Conservation (phyloP, 2,329 filamentous ascomycete genomes). For the Pseudogymnoascus sp. region DNA sequence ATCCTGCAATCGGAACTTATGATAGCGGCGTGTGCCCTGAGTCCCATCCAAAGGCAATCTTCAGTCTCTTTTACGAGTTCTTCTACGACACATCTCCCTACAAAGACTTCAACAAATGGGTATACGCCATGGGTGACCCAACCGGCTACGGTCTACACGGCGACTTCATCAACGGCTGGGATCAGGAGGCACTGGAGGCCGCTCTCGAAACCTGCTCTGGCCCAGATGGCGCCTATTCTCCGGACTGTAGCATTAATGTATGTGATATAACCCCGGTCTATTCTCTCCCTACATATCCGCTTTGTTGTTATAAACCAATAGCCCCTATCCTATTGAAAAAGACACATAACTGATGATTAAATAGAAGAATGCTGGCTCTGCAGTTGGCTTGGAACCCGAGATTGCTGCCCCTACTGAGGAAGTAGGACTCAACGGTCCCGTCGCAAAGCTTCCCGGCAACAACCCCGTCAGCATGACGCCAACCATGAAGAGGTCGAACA, state of each 20-base stretch:
- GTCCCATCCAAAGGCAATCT: slow-evolving; percentile 14
- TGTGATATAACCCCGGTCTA: neutral
- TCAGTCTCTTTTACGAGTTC: slow-evolving; percentile 16
- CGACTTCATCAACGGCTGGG: slow-evolving; percentile 18
- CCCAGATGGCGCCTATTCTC: neutral
- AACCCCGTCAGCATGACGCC: slow-evolving; percentile 9
- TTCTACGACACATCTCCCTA: slow-evolving; percentile 12
- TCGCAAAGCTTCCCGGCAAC: slow-evolving; percentile 12
- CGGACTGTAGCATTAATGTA: slow-evolving; percentile 10
- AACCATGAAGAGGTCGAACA: neutral
- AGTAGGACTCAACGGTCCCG: slow-evolving; percentile 14
- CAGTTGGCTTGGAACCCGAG: neutral
- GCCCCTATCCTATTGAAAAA: neutral
- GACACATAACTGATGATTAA: neutral
- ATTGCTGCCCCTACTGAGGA: slow-evolving; percentile 9
- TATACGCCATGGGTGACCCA: slow-evolving; percentile 15
- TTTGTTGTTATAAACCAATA: neutral
- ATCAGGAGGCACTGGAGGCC: slow-evolving; percentile 9
- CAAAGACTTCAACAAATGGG: slow-evolving; percentile 11
- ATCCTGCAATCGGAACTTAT: slow-evolving; percentile 11
- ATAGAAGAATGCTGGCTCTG: neutral
- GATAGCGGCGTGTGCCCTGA: slow-evolving; percentile 16
- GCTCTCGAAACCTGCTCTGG: slow-evolving; percentile 13
- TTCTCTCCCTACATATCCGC: neutral
- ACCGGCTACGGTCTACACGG: slow-evolving; percentile 16